phyloP scores from a whole-genome alignment of 2,329 filamentous ascomycete genomes.

The Alternaria sp. region DNA sequence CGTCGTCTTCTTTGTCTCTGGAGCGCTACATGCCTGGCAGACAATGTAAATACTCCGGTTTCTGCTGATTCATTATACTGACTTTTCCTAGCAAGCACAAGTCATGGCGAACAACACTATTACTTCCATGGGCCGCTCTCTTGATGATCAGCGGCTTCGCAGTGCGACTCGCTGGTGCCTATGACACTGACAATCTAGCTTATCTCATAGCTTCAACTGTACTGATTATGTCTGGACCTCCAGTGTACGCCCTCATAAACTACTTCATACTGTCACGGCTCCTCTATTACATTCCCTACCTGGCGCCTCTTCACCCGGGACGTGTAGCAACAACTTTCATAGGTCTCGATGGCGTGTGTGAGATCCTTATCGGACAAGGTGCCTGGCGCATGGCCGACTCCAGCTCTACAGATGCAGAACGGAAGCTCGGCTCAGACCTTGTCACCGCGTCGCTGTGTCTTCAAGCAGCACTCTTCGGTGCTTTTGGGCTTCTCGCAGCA shows the following conservation, averaged over 20 bases:
- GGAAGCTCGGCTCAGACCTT: slow-evolving; percentile 56
- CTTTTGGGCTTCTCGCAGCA: slow-evolving; percentile 59
- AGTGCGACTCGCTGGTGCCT: slow-evolving; percentile 63
- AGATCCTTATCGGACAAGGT: slow-evolving; percentile 62
- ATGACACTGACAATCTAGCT: slow-evolving; percentile 57
- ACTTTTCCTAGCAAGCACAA: slow-evolving; percentile 59
- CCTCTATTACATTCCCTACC: slow-evolving; percentile 69
- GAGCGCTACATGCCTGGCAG: slow-evolving; percentile 63
- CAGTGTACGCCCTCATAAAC: slow-evolving; percentile 68
- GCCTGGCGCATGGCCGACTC: slow-evolving; percentile 58
- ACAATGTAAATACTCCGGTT: slow-evolving; percentile 58
- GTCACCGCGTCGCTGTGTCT: slow-evolving; percentile 61
- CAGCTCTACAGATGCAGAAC: slow-evolving; percentile 45
- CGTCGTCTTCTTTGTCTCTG: slow-evolving; percentile 58
- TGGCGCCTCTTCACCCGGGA: slow-evolving; percentile 66
- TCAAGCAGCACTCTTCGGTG: slow-evolving; percentile 60
- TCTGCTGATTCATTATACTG: background rate
- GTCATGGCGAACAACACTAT: slow-evolving; percentile 64
- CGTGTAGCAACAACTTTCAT: slow-evolving; percentile 68
- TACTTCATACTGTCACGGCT: slow-evolving; percentile 69
- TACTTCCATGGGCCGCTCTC: slow-evolving; percentile 64
- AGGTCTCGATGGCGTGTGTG: slow-evolving; percentile 60
- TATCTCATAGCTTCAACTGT: slow-evolving; percentile 54
- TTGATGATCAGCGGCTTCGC: slow-evolving; percentile 67
- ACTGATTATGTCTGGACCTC: slow-evolving; percentile 55